Evolutionary conservation across 805 yeast genomes (phyloP).

Genomic region (Teunomyces kruisii): DNA sequence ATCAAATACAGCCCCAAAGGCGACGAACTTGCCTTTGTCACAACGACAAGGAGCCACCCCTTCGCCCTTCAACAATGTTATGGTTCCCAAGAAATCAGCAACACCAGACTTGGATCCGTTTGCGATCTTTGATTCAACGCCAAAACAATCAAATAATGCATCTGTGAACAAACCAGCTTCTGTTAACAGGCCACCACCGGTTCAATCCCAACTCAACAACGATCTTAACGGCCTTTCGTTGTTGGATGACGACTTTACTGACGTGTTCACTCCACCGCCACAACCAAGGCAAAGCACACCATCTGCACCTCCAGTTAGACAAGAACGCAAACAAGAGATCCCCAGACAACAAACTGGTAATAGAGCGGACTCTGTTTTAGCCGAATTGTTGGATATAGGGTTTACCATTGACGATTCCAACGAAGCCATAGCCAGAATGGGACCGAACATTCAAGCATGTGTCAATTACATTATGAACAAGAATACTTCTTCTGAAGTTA

Average conservation of each 20-base stretch:
- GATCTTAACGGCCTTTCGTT: constrained; percentile 15
- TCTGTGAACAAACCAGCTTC: not conserved
- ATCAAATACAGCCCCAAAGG: constrained; percentile 6
- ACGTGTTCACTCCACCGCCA: constrained; percentile 24
- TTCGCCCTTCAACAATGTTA: constrained; percentile 1
- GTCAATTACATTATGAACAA: constrained; percentile 63
- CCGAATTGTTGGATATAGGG: constrained; percentile 79
- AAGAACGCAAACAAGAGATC: not conserved
- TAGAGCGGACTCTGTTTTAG: constrained; percentile 49
- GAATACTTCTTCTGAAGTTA: not conserved
- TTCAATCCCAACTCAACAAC: not conserved
- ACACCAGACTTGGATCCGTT: constrained; percentile 22
- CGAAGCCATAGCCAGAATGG: constrained; percentile 58
- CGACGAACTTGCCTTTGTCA: not conserved
- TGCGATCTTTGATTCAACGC: constrained; percentile 16
- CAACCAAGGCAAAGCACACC: not conserved
- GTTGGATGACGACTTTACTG: constrained; percentile 45
- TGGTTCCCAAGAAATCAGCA: not conserved
- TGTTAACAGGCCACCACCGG: not conserved
- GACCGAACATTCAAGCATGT: constrained; percentile 62
- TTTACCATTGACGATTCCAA: constrained; percentile 61
- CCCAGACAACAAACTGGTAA: too few relatives aligned
- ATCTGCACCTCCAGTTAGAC: not conserved
- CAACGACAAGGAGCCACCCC: constrained; percentile 1
- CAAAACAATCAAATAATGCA: not conserved